These are phyloP conservation scores for Carex arenaria DNA, from an alignment of 202 grass and related monocot species.

Conservation along the genomic window DNA sequence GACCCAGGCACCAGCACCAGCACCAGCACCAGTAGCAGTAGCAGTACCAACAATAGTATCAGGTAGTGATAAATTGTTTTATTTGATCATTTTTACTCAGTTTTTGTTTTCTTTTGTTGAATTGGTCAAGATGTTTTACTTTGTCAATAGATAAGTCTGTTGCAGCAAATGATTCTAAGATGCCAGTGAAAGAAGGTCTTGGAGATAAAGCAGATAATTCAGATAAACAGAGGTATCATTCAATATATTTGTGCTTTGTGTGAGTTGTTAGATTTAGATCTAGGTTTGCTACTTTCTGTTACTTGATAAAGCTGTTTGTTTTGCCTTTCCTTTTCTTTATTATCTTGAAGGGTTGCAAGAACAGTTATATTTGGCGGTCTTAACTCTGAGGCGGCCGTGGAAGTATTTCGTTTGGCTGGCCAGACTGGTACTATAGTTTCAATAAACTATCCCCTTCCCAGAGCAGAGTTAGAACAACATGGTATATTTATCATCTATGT, in stretches of 20 bases:
- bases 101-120: neutral
- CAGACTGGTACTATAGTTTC: slow-evolving; percentile 66
- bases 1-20: neutral
- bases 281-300: neutral
- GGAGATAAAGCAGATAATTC: slow-evolving; percentile 45
- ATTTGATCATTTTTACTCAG: neutral
- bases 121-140: neutral
- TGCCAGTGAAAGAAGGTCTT: slow-evolving; percentile 10
- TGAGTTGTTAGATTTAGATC: neutral
- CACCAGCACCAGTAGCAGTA: neutral
- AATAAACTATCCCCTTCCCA: slow-evolving; percentile 77
- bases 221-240: slow-evolving; percentile 80
- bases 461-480: slow-evolving; percentile 63
- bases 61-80: slow-evolving; percentile 14
- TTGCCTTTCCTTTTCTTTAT: slow-evolving; percentile 3
- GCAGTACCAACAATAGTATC: neutral
- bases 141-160: neutral
- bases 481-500: slow-evolving; percentile 40
- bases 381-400: slow-evolving; percentile 57
- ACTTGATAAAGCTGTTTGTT: neutral
- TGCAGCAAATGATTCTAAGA: slow-evolving; percentile 25
- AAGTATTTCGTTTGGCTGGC: slow-evolving; percentile 75
- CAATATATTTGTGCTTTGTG: neutral
- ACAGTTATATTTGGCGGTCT: slow-evolving; percentile 79
- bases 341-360: slow-evolving; percentile 64